Evolutionary conservation across 176 grass and related monocot genomes (phyloP).

Genomic region (Urochloa ruziziensis): DNA sequence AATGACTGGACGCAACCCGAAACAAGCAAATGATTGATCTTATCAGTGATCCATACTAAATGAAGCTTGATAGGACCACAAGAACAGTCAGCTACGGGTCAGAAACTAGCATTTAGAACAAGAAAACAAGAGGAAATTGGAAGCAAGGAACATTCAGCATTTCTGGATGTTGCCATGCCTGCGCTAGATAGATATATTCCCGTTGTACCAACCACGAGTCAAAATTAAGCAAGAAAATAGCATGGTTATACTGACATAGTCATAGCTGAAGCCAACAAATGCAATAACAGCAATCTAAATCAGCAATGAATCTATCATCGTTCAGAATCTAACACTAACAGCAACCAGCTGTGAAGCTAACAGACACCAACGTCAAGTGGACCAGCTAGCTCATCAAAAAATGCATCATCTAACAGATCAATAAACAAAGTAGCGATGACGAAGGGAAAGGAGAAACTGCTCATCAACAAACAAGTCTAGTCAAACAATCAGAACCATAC

Average conservation of each 20-base stretch:
- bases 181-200: neutral
- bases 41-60: neutral
- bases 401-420: neutral
- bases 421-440: neutral
- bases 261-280: neutral
- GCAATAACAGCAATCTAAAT: neutral
- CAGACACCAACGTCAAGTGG: neutral
- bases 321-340: neutral
- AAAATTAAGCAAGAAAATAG: neutral
- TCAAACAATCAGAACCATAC: neutral
- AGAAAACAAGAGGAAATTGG: neutral
- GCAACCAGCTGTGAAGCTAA: neutral
- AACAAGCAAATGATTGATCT: neutral
- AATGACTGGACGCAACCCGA: neutral
- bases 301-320: neutral
- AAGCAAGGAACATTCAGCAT: neutral
- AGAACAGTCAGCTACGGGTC: neutral
- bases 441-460: neutral
- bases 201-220: neutral
- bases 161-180: neutral
- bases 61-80: conserved; percentile 10
- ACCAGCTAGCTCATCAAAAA: too few species aligned
- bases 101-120: neutral
- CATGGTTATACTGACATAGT: neutral
- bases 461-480: neutral